Base-by-base conservation (phyloP, 2,329 filamentous ascomycete genomes). In the Cytospora leucostoma region DNA sequence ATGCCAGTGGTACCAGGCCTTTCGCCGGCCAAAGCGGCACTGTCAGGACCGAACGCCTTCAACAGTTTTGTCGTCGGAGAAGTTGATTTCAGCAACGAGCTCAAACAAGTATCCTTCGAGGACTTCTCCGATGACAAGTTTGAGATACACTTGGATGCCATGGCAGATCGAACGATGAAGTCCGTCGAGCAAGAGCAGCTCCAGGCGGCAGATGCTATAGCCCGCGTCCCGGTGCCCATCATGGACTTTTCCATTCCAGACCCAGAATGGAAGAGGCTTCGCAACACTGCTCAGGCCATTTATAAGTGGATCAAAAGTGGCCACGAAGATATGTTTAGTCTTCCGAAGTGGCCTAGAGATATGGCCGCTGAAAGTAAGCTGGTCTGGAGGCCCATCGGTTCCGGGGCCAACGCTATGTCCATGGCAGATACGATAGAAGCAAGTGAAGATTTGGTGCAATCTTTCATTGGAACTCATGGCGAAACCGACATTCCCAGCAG, bases 151-250 rank as follows among this genome's bases (percentile, higher is more conserved):
- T 33, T 73, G 21, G 40, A 65, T 7, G 47, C 60, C 32, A 67
- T 62, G 7, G 70, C 66, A 51, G 55, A 51, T 4, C 56, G 13
- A 3, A 55, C 68, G n/a, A 69, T 67, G 68, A 65, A 64, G n/a
- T 56, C 51, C 11, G 65, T 67, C 7, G 70, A 73, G 56, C 71
- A 74, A 44, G 71, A 73, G 57, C 67, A 70, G 56, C 67, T 73
- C 7, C 60, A 71, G 19, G 69, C 71, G 13, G 60, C 70, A 7
- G 71, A 73, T 40, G 69, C 68, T 10, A 67, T 63, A 33, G 66
- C 66, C n/a, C 67, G 71, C 33, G 65, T 72, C 7, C n/a, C 61
- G 4, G 66, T 73, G n/a, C 72, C 71, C 1, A 40, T 72, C 15
- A 63, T 73, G 64, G 71, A 73, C 54, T 73, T 74, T 44, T 69